Percentiles rank a stretch among this genome's conserved stretches.
Evolutionary conservation across 2,329 filamentous ascomycete genomes (phyloP).

Genomic region (Fusarium drepaniforme): DNA sequence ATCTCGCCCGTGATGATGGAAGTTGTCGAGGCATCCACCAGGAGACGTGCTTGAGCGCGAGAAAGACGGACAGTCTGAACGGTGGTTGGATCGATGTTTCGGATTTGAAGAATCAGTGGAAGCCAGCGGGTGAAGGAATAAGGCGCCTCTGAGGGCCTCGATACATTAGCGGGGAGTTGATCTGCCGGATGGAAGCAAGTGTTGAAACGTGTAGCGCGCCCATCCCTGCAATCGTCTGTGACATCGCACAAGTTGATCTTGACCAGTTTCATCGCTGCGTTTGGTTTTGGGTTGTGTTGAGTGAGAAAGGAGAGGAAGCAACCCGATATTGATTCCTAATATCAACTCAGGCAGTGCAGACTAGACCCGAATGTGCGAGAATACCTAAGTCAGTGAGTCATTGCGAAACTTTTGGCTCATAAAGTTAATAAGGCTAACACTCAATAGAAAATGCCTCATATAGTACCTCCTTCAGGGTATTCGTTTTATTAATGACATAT

Average conservation of each 20-base stretch:
- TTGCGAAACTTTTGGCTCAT: not conserved
- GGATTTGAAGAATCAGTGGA: conserved; percentile 52
- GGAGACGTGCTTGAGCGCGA: conserved; percentile 43
- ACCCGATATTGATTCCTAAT: not conserved
- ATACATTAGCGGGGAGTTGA: not conserved
- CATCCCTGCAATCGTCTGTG: conserved; percentile 12
- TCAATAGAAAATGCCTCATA: not conserved
- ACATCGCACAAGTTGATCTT: conserved; percentile 1
- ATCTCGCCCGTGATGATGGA: conserved; percentile 40
- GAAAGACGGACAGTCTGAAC: conserved; percentile 49
- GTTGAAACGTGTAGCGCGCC: conserved; percentile 14
- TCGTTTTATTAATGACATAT: not conserved
- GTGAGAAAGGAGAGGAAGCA: not conserved
- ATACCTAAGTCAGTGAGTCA: not conserved
- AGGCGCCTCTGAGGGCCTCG: conserved; percentile 42
- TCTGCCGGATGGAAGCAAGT: conserved; percentile 14
- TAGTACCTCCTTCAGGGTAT: not conserved
- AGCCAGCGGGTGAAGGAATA: conserved; percentile 58
- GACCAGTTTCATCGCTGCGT: not conserved
- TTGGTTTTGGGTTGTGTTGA: not conserved
- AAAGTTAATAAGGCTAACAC: not conserved
- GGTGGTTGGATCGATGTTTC: conserved; percentile 39
- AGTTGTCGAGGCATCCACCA: conserved; percentile 46
- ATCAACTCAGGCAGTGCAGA: not conserved
- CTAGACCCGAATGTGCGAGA: not conserved